Conservation (phyloP, 768 basidiomycete species). For the Termitomyces sp. region DNA sequence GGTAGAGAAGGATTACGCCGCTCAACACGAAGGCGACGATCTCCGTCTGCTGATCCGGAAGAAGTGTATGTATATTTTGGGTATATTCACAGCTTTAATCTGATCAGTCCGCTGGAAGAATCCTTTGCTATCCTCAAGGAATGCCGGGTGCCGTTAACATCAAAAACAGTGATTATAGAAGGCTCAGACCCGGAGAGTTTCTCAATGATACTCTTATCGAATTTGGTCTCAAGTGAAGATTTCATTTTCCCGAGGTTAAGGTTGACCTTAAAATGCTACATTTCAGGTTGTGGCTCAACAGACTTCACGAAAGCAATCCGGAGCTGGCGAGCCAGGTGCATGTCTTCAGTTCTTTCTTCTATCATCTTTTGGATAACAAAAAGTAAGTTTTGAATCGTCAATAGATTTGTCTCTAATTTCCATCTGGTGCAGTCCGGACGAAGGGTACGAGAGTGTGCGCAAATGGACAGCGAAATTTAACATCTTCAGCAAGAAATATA, state of each 20-base stretch:
- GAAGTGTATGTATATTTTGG: constrained; percentile 49
- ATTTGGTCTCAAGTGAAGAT: constrained; percentile 84
- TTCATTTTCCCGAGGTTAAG: neutral
- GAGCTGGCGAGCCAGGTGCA: constrained; percentile 70
- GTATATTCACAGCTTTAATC: neutral
- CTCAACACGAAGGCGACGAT: constrained; percentile 16
- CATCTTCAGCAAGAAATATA: constrained; percentile 86
- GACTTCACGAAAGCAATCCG: constrained; percentile 49
- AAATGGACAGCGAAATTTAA: constrained; percentile 94
- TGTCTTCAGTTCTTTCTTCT: constrained; percentile 97
- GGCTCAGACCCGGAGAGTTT: constrained; percentile 77
- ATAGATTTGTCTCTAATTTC: constrained; percentile 3
- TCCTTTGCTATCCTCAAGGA: constrained; percentile 69
- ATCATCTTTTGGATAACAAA: constrained; percentile 83
- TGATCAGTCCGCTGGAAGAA: constrained; percentile 33
- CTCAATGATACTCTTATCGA: constrained; percentile 97
- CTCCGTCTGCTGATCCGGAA: constrained; percentile 41
- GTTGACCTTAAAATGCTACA: constrained; percentile 1
- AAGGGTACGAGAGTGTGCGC: constrained; percentile 77
- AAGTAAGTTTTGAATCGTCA: constrained; percentile 32
- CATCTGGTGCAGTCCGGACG: constrained; percentile 34
- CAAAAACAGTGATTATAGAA: constrained; percentile 69
- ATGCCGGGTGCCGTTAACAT: constrained; percentile 76
- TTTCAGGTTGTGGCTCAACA: constrained; percentile 64
- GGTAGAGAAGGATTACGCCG: constrained; percentile 4